Base-by-base conservation (phyloP, 1,284 basidiomycete species). In the Takashimella tepidaria region DNA sequence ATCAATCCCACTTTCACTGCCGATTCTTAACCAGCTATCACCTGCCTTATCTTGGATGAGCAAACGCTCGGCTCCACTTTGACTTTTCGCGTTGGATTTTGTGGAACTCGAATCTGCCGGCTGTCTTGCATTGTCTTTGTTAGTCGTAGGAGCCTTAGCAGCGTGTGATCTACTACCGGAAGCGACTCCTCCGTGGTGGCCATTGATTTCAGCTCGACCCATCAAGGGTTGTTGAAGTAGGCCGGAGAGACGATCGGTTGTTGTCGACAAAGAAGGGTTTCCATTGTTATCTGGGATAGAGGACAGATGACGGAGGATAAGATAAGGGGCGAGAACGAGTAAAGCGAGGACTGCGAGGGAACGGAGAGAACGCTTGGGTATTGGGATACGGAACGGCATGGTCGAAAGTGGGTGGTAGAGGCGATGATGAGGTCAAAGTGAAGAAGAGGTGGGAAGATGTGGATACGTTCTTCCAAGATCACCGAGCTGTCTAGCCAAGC, bases 221-320 rank as follows among this genome's bases (percentile, higher is more conserved):
- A 37, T 37, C 31, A 37, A 37, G 31, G 31, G 31, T 8, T 16
- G 31, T 16, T 37, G 31, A 8, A 37, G 16, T 8, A 37, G 31
- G 16, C 31, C 31, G 8, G 31, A 8, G 31, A 37, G 31, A 16
- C 10, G 16, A 37, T 16, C 10, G 10, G 10, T 8, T 37, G 31
- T 8, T 8, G 31, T 37, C 16, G 31, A 37, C 10, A 37, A 16
- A n/a, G n/a, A n/a, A 8, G 31, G 31, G 16, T 8, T 8, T 8
- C 10, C 8, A 37, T 8, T 16, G 16, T 37, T 24, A 24, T n/a
- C 44, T 21, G n/a, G 21, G 44, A 82, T 90, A 26, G 16, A 24
- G 25, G 46, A 45, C 22, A 59, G 46, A 11, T 56, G 56, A 19
- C 53, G 53, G 23, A 60, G 19, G 45, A 65, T 31, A 45, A 68